phyloP scores from a whole-genome alignment of 768 basidiomycete species.

The Lanmaoa rubissima region DNA sequence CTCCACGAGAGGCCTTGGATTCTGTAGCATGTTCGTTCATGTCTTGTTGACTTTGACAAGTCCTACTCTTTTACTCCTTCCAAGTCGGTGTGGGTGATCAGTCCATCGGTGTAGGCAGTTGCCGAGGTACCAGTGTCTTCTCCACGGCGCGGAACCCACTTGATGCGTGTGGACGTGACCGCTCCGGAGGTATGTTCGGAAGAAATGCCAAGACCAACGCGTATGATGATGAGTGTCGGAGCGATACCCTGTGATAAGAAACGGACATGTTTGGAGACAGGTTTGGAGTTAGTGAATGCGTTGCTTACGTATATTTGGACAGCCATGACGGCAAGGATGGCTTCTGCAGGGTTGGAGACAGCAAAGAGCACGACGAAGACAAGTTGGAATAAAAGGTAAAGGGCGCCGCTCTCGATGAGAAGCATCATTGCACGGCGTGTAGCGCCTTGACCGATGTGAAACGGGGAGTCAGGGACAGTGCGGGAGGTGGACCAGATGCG shows the following conservation, averaged over 20 bases:
- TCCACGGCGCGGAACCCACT: slow-evolving; percentile 17
- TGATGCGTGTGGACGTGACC: slow-evolving; percentile 23
- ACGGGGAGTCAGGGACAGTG: slow-evolving; percentile 1
- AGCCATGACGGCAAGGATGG: slow-evolving; percentile 36
- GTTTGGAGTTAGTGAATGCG: neutral
- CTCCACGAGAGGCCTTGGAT: neutral
- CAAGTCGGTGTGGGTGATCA: slow-evolving; percentile 17
- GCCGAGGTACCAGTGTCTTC: slow-evolving; percentile 15
- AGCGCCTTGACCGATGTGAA: slow-evolving; percentile 14
- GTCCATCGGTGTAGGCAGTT: slow-evolving; percentile 22
- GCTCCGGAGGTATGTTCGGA: slow-evolving; percentile 20
- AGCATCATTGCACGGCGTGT: slow-evolving; percentile 32
- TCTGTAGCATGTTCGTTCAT: neutral
- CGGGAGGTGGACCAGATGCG: slow-evolving; percentile 37
- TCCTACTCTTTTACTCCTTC: slow-evolving; percentile 14
- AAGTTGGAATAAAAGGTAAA: slow-evolving; percentile 41
- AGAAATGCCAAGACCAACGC: slow-evolving; percentile 33
- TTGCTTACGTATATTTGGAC: slow-evolving; percentile 41
- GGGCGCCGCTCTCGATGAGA: slow-evolving; percentile 39
- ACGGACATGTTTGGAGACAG: neutral
- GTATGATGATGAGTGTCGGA: slow-evolving; percentile 37
- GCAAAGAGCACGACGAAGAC: slow-evolving; percentile 42
- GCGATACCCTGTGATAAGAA: slow-evolving; percentile 30
- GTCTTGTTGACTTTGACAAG: neutral
- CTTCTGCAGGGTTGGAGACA: slow-evolving; percentile 33